A percentile compares a stretch with the other conserved stretches of the same genome.
These are phyloP conservation scores for Metschnikowia kunwiensis DNA, from an alignment of 805 yeast genomes.

Conservation along the genomic window DNA sequence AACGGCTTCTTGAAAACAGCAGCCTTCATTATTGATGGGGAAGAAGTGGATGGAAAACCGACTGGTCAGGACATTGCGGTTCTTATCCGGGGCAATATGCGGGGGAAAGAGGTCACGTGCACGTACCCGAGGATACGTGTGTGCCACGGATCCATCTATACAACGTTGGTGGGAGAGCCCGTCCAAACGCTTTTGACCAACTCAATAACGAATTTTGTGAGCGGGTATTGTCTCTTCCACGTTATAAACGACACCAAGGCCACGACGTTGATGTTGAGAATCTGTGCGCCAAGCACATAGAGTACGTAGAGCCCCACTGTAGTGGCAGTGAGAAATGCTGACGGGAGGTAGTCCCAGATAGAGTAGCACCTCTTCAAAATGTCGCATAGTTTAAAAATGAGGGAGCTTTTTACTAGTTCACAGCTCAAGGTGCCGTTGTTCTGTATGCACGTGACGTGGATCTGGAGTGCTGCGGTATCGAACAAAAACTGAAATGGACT, in stretches of 20 bases:
- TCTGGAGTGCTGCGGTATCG: conserved; percentile 10
- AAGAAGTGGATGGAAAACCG: no score
- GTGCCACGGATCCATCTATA: not conserved
- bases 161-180: conserved; percentile 4
- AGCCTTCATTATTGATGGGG: conserved; percentile 56
- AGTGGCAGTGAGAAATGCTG: conserved; percentile 8
- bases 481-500: conserved; percentile 19
- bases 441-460: conserved; percentile 7
- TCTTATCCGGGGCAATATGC: no score
- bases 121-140: not conserved
- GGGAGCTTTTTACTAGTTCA: conserved; percentile 6
- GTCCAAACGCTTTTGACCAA: conserved; percentile 6
- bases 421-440: conserved; percentile 5
- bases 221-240: conserved; percentile 7
- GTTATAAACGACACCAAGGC: conserved; percentile 7
- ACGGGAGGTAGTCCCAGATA: conserved; percentile 10
- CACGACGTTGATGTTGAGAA: conserved; percentile 14
- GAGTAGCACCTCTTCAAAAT: conserved; percentile 9
- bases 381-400: conserved; percentile 17
- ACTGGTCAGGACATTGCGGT: no score
- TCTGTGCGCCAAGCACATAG: conserved; percentile 16
- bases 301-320: conserved; percentile 14
- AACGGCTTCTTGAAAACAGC: conserved; percentile 46
- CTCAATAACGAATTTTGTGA: conserved; percentile 6
- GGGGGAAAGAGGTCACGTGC: no score